Conservation (phyloP, 1,284 basidiomycete genomes). For the Cryptococcus jaspeensis region DNA sequence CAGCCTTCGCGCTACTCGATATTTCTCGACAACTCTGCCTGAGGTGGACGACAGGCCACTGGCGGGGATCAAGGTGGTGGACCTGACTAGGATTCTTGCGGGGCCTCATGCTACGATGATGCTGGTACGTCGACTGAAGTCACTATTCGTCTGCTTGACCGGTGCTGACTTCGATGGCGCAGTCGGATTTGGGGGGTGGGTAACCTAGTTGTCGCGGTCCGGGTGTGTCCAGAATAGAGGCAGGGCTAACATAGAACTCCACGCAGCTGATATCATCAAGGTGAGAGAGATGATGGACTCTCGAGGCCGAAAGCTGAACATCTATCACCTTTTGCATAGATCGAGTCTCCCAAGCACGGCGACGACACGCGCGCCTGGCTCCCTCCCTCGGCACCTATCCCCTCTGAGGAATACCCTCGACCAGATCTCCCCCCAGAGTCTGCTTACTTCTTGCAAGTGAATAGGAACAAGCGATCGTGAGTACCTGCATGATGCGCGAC, state of each 20-base stretch:
- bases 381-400: slow-evolving; percentile 70
- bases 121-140: slow-evolving; percentile 59
- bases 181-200: slow-evolving; percentile 25
- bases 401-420: slow-evolving; percentile 49
- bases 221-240: too few species aligned
- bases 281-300: slow-evolving; percentile 38
- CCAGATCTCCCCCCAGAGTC: slow-evolving; percentile 79
- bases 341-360: slow-evolving; percentile 74
- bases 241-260: neutral
- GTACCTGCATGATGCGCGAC: slow-evolving; percentile 6
- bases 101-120: slow-evolving; percentile 89
- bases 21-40: neutral
- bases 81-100: slow-evolving; percentile 83
- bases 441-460: slow-evolving; percentile 86
- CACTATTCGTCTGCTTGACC: neutral
- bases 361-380: slow-evolving; percentile 89
- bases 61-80: slow-evolving; percentile 75
- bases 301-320: neutral
- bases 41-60: slow-evolving; percentile 57
- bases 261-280: slow-evolving; percentile 78
- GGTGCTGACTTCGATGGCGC: neutral
- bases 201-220: too few species aligned
- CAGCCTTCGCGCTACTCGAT: neutral
- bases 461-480: slow-evolving; percentile 80
- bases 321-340: slow-evolving; percentile 46